Evolutionary conservation across 768 basidiomycete species (phyloP).

Genomic region (Glaciozyma antarctica): DNA sequence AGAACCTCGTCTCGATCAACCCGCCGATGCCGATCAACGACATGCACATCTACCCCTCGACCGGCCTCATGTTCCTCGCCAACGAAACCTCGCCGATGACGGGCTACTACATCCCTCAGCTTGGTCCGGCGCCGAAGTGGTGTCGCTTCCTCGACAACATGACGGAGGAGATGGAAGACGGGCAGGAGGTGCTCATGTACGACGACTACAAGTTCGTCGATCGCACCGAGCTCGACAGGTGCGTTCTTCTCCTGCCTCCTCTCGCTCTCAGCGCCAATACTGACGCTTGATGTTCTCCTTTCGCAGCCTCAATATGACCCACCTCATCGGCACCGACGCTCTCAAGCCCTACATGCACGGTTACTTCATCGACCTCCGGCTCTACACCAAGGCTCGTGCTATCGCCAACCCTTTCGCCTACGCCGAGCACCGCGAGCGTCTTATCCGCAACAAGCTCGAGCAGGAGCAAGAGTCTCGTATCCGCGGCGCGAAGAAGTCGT

Average conservation of each 20-base stretch:
- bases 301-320: conserved; percentile 77
- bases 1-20: conserved; percentile 85
- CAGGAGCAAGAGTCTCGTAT: conserved; percentile 90
- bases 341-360: conserved; percentile 99
- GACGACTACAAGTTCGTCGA: conserved; percentile 98
- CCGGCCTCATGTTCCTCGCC: conserved; percentile 79
- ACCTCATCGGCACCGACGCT: conserved; percentile 84
- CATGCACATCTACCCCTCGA: conserved; percentile 77
- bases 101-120: conserved; percentile 86
- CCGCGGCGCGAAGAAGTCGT: conserved; percentile 55
- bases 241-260: conserved; percentile 37
- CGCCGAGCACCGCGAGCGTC: conserved; percentile 80
- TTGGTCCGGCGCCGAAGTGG: conserved; percentile 95
- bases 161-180: conserved; percentile 91
- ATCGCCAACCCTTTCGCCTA: conserved; percentile 96
- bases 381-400: conserved; percentile 89
- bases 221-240: conserved; percentile 73
- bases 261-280: background rate
- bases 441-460: conserved; percentile 79
- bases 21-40: conserved; percentile 83
- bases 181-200: conserved; percentile 64
- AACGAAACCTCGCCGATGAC: conserved; percentile 97
- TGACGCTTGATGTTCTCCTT: background rate
- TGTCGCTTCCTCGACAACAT: conserved; percentile 96
- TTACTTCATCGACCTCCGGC: conserved; percentile 89